Evolutionary conservation across 2,329 filamentous ascomycete genomes (phyloP).

Genomic region (Didymella keratinophila): DNA sequence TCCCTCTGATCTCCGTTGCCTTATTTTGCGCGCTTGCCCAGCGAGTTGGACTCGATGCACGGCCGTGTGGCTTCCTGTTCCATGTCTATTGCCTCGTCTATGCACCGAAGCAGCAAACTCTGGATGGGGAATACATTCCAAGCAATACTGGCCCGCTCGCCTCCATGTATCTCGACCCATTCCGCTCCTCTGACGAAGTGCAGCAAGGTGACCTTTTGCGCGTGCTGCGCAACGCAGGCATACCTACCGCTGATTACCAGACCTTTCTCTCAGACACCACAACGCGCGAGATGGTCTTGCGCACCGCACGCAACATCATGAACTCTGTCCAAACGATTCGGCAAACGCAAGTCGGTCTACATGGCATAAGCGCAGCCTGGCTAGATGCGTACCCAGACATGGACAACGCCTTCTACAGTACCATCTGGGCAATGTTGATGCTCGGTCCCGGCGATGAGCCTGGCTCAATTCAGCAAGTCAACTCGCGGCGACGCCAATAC

Average conservation of each 20-base stretch:
- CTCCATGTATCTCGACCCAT: slow-evolving; percentile 86
- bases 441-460: slow-evolving; percentile 46
- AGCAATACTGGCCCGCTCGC: slow-evolving; percentile 36
- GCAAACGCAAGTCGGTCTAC: slow-evolving; percentile 32
- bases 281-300: slow-evolving; percentile 72
- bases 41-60: slow-evolving; percentile 76
- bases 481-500: slow-evolving; percentile 60
- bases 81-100: slow-evolving; percentile 85
- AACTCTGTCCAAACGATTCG: slow-evolving; percentile 68
- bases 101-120: slow-evolving; percentile 65
- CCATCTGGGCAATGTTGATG: slow-evolving; percentile 72
- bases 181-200: slow-evolving; percentile 73
- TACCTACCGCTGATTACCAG: slow-evolving; percentile 48
- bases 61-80: slow-evolving; percentile 81
- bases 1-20: slow-evolving; percentile 84
- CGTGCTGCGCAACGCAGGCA: slow-evolving; percentile 65
- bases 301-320: slow-evolving; percentile 82
- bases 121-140: slow-evolving; percentile 52
- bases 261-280: slow-evolving; percentile 71
- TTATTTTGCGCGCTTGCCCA: slow-evolving; percentile 85
- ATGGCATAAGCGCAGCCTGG: slow-evolving; percentile 39
- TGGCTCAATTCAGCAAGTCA: slow-evolving; percentile 24
- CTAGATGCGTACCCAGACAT: slow-evolving; percentile 55
- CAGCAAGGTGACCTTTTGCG: slow-evolving; percentile 64
- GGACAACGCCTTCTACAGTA: slow-evolving; percentile 72